Evolutionary conservation across 306 rosid species (phyloP), one percentile per base, ranked within the genome.

Genomic region (Erythrophleum fordii): DNA sequence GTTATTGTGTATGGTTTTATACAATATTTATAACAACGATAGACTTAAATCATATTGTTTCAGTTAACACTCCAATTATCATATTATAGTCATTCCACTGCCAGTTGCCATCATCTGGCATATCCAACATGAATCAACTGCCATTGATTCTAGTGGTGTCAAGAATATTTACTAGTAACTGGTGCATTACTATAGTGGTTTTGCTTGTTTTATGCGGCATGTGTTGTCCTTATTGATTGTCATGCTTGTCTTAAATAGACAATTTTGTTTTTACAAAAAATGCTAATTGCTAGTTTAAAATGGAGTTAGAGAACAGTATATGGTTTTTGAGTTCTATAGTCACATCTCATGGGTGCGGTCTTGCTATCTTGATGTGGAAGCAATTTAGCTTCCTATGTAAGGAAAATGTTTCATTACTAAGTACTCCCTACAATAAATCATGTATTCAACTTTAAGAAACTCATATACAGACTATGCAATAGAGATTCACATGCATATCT

Each of bases 141-240:
- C 9, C 69, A 25, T 13, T 12, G 28, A 51, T 73, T 18, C 6
- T 73, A 17, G 16, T n/a, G 14, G 77, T 34, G 29, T 39, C 71
- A 44, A 60, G 11, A 52, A 28, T 13, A 34, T 20, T 5, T 37
- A 70, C 59, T 5, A 26, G 52, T 25, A 16, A 71, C 4, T n/a
- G 29, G 58, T 52, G 29, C 46, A 72, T 72, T 51, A n/a, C 34
- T 49, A 48, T 8, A 37, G 44, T 13, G 16, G 70, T 55, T 81
- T 78, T 55, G 70, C 25, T 75, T 37, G 62, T 74, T 66, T 49
- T 35, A 39, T 29, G 77, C 31, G 5, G 45, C 37, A 56, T 18
- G 23, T 14, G 49, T 69, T 60, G 52, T 59, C 62, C 10, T 28
- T 42, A 70, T 26, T 44, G 13, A 34, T 45, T 26, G 20, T n/a